Conservation (phyloP, 116 monocot genomes). For the Trichopus zeylanicus region DNA sequence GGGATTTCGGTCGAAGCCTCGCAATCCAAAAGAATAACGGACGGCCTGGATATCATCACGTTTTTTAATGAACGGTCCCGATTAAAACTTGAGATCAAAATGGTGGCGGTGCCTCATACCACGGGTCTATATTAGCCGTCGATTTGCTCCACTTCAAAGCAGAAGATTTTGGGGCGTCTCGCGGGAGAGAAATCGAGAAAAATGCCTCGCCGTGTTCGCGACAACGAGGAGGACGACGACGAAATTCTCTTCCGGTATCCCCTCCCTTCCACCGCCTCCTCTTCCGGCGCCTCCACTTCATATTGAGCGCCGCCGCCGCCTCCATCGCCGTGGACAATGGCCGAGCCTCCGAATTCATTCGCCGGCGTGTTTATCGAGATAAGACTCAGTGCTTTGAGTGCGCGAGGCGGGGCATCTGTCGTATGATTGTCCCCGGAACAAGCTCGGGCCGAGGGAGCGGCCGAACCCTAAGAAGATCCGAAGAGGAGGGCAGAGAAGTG, state of each 20-base stretch:
- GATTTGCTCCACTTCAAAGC: not conserved
- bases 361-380: conserved; percentile 71
- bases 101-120: too few species aligned
- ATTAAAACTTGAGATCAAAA: too few species aligned
- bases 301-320: conserved; percentile 73
- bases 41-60: too few species aligned
- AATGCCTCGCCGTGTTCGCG: not conserved
- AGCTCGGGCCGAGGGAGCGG: conserved; percentile 72
- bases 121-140: too few species aligned
- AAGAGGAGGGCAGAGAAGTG: conserved; percentile 13
- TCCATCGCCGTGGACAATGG: conserved; percentile 92
- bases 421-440: conserved; percentile 80
- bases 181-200: conserved; percentile 13
- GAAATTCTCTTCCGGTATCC: conserved; percentile 77
- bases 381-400: conserved; percentile 95
- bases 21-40: too few species aligned
- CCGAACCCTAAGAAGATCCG: conserved; percentile 49
- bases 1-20: too few species aligned
- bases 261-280: conserved; percentile 29
- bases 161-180: not conserved
- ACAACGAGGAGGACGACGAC: conserved; percentile 53
- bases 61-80: too few species aligned
- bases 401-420: conserved; percentile 80
- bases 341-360: conserved; percentile 82
- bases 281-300: conserved; percentile 44